Evolutionary conservation across 192 early-diverging fungal genomes (phyloP), one percentile per base, ranked within the genome.

Genomic region (Coemansia erecta): DNA sequence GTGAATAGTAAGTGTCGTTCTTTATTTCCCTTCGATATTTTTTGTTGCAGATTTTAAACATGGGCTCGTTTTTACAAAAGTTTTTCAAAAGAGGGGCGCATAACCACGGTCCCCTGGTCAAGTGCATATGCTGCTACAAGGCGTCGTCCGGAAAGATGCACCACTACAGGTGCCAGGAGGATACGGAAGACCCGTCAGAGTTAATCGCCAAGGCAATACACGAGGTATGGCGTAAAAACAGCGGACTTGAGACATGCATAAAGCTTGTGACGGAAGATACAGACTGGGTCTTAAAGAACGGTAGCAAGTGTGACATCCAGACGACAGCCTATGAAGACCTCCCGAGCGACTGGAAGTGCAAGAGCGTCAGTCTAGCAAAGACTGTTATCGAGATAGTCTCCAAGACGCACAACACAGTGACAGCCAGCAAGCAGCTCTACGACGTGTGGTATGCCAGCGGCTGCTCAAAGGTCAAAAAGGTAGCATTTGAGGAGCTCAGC

Each of bases 401-500:
- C 8, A 8, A 49, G 24, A 49, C 47, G 21, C 47, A 49, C 47
- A 49, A 49, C 47, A 49, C 24, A 14, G 47, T 49, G 47, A 49
- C 22, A 23, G 47, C 47, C 2, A 49, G 47, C 47, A 24, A 19
- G 4, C 21, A 26, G 21, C 47, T 49, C 2, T 49, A 49, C 22
- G 22, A 49, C 47, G 24, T 19, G 24, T 49, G 47, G 47, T 24
- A 19, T 7, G 22, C 21, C 8, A 26, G 47, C 22, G 47, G 47
- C 22, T 24, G 47, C 12, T 26, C 47, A 7, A 22, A 12, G 1
- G 1, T 23, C 8, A 13, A 11, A 2, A 49, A 23, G 1, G 22
- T 26, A 1, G 18, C 47, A 0, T 49, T 49, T 26, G 22, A 49
- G 13, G 47, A 49, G 19, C 8, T 49, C 3, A 24, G 10, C 47